These are phyloP conservation scores for Yarrowia yakushimensis DNA, from an alignment of 805 yeast species.

Conservation along the genomic window DNA sequence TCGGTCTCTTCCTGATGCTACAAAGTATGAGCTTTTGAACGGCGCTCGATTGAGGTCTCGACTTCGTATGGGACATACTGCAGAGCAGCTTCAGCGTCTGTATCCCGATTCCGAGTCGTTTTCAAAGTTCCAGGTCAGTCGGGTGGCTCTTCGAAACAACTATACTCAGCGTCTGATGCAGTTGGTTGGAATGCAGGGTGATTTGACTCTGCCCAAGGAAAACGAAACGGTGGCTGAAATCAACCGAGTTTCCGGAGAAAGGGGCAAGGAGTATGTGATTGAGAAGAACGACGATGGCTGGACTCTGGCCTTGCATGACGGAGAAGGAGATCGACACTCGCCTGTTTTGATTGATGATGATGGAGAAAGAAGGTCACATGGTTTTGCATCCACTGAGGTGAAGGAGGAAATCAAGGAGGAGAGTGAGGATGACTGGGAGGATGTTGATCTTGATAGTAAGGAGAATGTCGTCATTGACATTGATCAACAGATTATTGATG, in stretches of 20 bases:
- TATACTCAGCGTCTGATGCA: constrained; percentile 84
- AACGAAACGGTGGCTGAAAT: neutral
- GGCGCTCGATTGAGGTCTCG: constrained; percentile 80
- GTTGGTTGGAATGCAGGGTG: constrained; percentile 69
- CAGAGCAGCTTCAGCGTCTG: constrained; percentile 75
- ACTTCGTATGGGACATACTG: constrained; percentile 90
- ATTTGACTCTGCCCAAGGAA: constrained; percentile 39
- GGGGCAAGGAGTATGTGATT: constrained; percentile 68
- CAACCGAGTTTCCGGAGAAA: constrained; percentile 78
- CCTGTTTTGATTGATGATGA: constrained; percentile 30
- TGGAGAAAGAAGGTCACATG: neutral
- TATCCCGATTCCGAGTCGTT: constrained; percentile 88
- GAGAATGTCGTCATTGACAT: neutral
- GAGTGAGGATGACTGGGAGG: constrained; percentile 54
- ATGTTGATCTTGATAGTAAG: constrained; percentile 46
- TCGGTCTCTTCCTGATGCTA: constrained; percentile 67
- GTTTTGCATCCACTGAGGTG: too few relatives aligned
- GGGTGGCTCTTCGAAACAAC: constrained; percentile 87
- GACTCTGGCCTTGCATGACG: constrained; percentile 56
- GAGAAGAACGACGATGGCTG: constrained; percentile 79
- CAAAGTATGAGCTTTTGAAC: constrained; percentile 84
- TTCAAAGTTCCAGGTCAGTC: constrained; percentile 85
- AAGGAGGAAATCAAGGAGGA: constrained; percentile 25
- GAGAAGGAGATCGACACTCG: constrained; percentile 27
- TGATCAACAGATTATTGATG: neutral